These are phyloP conservation scores for Astragalus glycyphyllos DNA, from an alignment of 306 rosid species.

Conservation along the genomic window DNA sequence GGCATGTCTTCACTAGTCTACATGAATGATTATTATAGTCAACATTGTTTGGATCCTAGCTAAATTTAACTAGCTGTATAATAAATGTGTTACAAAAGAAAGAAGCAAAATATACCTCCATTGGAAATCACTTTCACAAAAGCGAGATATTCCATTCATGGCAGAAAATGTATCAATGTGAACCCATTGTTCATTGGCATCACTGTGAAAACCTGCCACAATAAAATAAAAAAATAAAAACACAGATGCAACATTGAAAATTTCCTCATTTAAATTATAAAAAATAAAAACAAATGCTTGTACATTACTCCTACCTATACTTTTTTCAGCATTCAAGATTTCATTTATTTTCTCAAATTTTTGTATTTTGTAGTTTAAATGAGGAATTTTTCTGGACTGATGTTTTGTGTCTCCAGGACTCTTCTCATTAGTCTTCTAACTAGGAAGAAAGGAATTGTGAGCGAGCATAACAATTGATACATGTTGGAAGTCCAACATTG, in stretches of 20 bases:
- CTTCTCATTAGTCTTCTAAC: conserved; percentile 3
- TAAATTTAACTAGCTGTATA: conserved; percentile 14
- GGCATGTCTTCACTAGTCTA: background rate
- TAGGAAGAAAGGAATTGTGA: conserved; percentile 11
- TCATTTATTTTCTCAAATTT: background rate
- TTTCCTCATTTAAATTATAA: too few relatives aligned
- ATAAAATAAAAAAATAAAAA: conserved; percentile 11
- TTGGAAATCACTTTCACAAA: conserved; percentile 72
- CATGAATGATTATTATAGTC: conserved; percentile 9
- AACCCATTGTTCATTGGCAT: conserved; percentile 64
- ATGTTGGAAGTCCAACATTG: too few relatives aligned
- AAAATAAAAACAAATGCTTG: conserved; percentile 14
- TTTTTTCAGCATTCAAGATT: conserved; percentile 12
- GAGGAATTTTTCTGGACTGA: conserved; percentile 8
- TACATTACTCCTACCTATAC: background rate
- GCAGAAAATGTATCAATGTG: conserved; percentile 97
- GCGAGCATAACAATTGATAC: conserved; percentile 1
- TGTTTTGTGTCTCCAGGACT: conserved; percentile 9
- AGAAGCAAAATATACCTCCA: conserved; percentile 73
- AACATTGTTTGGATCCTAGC: conserved; percentile 26
- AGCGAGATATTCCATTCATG: conserved; percentile 96
- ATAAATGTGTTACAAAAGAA: conserved; percentile 11
- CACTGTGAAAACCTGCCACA: conserved; percentile 61
- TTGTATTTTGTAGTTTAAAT: conserved; percentile 2
- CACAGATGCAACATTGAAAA: too few relatives aligned